Evolutionary conservation across 192 early-diverging fungal genomes (phyloP), one percentile per base, ranked within the genome.

Genomic region (Entomortierella chlamydospora): DNA sequence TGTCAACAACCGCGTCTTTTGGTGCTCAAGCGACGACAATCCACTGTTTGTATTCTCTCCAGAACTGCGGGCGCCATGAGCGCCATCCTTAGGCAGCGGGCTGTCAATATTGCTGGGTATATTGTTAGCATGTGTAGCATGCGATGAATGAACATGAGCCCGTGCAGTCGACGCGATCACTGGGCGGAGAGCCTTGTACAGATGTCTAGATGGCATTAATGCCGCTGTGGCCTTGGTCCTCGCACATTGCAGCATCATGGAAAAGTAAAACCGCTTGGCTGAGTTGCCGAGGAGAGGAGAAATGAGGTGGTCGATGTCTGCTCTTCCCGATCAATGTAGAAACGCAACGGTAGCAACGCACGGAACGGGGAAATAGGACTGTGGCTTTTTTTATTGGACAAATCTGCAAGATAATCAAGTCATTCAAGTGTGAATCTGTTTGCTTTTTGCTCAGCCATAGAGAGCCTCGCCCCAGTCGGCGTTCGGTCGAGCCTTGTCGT

Each of bases 21-120:
- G 76, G 4, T 20, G 25, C 51, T 70, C 62, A 54, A 79, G 64
- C 10, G 33, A 53, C 0, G 54, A n/a, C 25, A 18, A 6, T 23
- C 58, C 18, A 33, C 13, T 12, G 26, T n/a, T 3, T 10, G 30
- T 47, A 30, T 29, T 65, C 23, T 11, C 13, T 9, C 13, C 31
- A 4, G 55, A 2, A 23, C 23, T 54, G 25, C 22, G 28, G 15
- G 9, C 25, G 11, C 6, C 55, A 10, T 18, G 28, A n/a, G n/a
- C n/a, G 60, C 0, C 45, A 25, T 26, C 45, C 34, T 56, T 66
- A 22, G 72, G 64, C 13, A 67, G 29, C 3, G 64, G 64, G 13
- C 62, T 41, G 58, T 74, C 72, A 12, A 54, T 67, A 56, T 74
- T 45, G 39, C 56, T 51, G 57, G 72, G 64, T 74, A 67, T 53